These are phyloP conservation scores for Thraustotheca clavata DNA, from an alignment of 352 stramenopile genomes.

Conservation along the genomic window DNA sequence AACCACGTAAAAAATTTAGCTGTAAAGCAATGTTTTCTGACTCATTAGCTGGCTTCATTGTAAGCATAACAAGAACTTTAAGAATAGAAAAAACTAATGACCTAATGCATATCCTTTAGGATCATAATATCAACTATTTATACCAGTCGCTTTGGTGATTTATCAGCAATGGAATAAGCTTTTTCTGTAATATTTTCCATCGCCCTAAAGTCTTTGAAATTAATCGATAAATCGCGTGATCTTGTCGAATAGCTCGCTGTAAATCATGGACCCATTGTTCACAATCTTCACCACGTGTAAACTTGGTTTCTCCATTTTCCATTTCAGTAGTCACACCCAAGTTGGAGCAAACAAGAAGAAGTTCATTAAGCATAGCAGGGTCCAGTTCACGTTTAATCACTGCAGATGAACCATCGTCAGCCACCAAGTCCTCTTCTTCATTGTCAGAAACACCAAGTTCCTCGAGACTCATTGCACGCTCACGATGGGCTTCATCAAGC, in stretches of 20 bases:
- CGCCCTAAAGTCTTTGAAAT: constrained; percentile 76
- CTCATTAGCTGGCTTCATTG: constrained; percentile 71
- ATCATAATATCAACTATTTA: not conserved
- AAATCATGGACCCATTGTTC: constrained; percentile 80
- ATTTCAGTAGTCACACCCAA: constrained; percentile 59
- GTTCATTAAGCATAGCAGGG: constrained; percentile 77
- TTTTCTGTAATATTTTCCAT: constrained; percentile 85
- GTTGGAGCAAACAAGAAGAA: constrained; percentile 84
- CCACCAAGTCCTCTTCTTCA: constrained; percentile 8
- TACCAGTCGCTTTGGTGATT: constrained; percentile 82
- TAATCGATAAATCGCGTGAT: constrained; percentile 75
- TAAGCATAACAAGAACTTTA: constrained; percentile 87
- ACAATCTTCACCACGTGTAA: constrained; percentile 80
- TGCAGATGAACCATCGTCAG: constrained; percentile 31
- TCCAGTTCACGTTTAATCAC: constrained; percentile 36
- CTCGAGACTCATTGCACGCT: constrained; percentile 12
- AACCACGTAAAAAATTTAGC: constrained; percentile 66
- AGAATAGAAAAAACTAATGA: constrained; percentile 81
- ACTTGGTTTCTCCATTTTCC: constrained; percentile 41
- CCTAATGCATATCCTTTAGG: constrained; percentile 19
- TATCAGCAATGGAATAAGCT: constrained; percentile 72
- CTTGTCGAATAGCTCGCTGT: constrained; percentile 66
- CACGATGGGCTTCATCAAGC: not conserved
- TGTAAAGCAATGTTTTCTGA: constrained; percentile 75
- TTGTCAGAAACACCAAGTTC: constrained; percentile 10